phyloP scores from a whole-genome alignment of 352 stramenopile genomes.

The Plasmopara viticola region DNA sequence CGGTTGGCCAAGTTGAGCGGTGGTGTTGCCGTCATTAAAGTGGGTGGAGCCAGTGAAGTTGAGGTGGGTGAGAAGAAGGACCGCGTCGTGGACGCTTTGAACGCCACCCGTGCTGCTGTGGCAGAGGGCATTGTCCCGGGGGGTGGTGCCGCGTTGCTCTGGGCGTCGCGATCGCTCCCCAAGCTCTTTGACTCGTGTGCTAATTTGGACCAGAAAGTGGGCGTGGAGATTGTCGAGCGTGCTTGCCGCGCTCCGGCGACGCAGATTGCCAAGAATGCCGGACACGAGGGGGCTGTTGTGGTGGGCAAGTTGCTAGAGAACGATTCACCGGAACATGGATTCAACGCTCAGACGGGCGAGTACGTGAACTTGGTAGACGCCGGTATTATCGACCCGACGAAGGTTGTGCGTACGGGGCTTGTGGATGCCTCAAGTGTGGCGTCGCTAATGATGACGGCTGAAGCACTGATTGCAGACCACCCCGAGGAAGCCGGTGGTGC shows the following conservation, averaged over 20 bases:
- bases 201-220: conserved; percentile 98
- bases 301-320: conserved; percentile 98
- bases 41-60: conserved; percentile 97
- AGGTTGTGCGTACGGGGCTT: conserved; percentile 98
- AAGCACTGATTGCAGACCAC: conserved; percentile 97
- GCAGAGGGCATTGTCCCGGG: conserved; percentile 99
- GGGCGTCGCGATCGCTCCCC: conserved; percentile 91
- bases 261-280: conserved; percentile 98
- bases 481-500: conserved; percentile 75
- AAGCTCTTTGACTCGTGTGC: conserved; percentile 79
- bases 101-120: conserved; percentile 97
- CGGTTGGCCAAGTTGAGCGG: conserved; percentile 98
- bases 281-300: conserved; percentile 97
- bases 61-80: conserved; percentile 99
- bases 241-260: conserved; percentile 92
- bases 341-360: conserved; percentile 96
- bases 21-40: conserved; percentile 99
- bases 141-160: conserved; percentile 96
- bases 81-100: conserved; percentile 98
- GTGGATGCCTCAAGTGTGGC: conserved; percentile 98
- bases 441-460: conserved; percentile 99
- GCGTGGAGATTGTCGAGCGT: conserved; percentile 95
- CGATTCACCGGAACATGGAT: conserved; percentile 89
- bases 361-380: conserved; percentile 98
- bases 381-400: conserved; percentile 97